A percentile compares a stretch with the other conserved stretches of the same genome.
Conservation (phyloP, 192 early-diverging fungal species). For the Coemansia sp. region DNA sequence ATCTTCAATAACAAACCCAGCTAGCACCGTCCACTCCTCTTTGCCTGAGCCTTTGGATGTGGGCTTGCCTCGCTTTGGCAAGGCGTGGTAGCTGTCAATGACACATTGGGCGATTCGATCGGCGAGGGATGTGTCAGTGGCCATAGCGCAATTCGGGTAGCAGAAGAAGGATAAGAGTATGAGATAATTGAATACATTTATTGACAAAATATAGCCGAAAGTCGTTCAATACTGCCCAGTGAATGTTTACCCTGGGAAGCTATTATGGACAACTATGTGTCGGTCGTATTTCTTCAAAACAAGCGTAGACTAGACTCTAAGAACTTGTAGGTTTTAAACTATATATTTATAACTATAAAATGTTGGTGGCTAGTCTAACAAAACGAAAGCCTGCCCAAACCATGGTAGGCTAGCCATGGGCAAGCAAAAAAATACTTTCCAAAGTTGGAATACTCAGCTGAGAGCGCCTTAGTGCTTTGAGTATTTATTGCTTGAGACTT, state of each 20-base stretch:
- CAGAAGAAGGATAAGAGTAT: not conserved
- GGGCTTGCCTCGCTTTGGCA: constrained; percentile 82
- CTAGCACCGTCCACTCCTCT: constrained; percentile 86
- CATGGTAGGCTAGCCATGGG: not conserved
- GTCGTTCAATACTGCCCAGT: not conserved
- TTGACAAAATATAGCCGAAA: not conserved
- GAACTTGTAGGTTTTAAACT: no score
- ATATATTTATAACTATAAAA: not conserved
- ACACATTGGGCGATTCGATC: constrained; percentile 58
- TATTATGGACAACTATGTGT: not conserved
- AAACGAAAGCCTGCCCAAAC: not conserved
- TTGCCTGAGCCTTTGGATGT: constrained; percentile 34
- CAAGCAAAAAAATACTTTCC: not conserved
- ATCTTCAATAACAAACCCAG: constrained; percentile 64
- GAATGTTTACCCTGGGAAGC: not conserved
- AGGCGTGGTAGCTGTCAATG: constrained; percentile 56
- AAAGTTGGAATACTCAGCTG: not conserved
- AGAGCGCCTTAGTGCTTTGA: not conserved
- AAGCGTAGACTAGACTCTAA: no score
- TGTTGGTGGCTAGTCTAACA: not conserved
- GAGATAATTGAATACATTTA: not conserved
- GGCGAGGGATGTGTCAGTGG: not conserved
- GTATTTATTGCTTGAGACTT: not conserved
- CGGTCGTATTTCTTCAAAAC: no score
- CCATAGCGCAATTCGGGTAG: not conserved